These are phyloP conservation scores for Lipomyces yamadae DNA, from an alignment of 805 yeast species.

Conservation along the genomic window DNA sequence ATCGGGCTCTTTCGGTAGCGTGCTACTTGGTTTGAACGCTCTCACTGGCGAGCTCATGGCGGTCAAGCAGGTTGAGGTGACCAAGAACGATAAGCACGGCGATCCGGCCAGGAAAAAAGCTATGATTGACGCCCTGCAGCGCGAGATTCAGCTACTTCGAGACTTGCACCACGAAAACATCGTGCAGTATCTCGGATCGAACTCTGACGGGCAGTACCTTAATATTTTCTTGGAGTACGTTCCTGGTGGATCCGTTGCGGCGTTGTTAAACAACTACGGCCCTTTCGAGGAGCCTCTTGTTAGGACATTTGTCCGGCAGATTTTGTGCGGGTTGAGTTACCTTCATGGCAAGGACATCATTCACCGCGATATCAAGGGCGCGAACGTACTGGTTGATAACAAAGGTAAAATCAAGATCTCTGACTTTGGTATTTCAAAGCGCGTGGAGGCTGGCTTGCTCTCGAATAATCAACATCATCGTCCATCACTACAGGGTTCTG, in stretches of 20 bases:
- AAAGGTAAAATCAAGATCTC: constrained; percentile 82
- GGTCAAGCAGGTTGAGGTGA: constrained; percentile 84
- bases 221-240: constrained; percentile 84
- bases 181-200: constrained; percentile 88
- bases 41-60: constrained; percentile 96
- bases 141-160: constrained; percentile 75
- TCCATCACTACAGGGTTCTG: constrained; percentile 90
- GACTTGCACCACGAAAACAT: constrained; percentile 89
- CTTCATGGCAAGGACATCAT: constrained; percentile 76
- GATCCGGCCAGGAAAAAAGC: constrained; percentile 48
- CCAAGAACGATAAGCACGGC: constrained; percentile 40
- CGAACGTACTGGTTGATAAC: constrained; percentile 79
- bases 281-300: constrained; percentile 80
- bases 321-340: constrained; percentile 73
- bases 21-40: constrained; percentile 88
- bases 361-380: constrained; percentile 88
- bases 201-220: constrained; percentile 68
- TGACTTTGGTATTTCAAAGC: constrained; percentile 82
- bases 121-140: constrained; percentile 78
- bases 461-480: constrained; percentile 54
- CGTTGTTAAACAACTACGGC: constrained; percentile 72
- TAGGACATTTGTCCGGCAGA: constrained; percentile 73
- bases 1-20: constrained; percentile 93
- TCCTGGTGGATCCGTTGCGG: constrained; percentile 73
- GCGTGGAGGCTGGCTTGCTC: constrained; percentile 60